These are phyloP conservation scores for Margaritispora aquatica DNA, from an alignment of 495 filamentous ascomycete genomes.

Conservation along the genomic window DNA sequence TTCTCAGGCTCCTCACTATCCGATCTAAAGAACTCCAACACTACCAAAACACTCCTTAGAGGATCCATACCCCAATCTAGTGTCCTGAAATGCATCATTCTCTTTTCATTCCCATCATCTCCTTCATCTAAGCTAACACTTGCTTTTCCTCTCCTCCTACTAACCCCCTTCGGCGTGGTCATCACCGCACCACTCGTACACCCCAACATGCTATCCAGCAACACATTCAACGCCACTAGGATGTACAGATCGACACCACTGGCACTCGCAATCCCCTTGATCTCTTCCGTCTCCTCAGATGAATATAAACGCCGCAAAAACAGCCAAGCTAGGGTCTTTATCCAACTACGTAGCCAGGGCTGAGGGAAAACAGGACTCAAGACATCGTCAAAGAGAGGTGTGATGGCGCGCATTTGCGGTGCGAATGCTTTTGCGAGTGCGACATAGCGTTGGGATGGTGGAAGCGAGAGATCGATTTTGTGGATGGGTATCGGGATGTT, in stretches of 20 bases:
- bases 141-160: slow-evolving; percentile 15
- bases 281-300: slow-evolving; percentile 53
- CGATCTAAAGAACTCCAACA: slow-evolving; percentile 47
- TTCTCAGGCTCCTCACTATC: slow-evolving; percentile 25
- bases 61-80: slow-evolving; percentile 64
- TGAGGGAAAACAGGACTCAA: slow-evolving; percentile 11
- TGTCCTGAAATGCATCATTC: slow-evolving; percentile 57
- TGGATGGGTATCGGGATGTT: slow-evolving; percentile 31
- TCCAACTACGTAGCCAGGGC: slow-evolving; percentile 6
- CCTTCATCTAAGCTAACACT: slow-evolving; percentile 12
- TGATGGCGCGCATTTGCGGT: slow-evolving; percentile 33
- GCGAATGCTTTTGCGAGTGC: slow-evolving; percentile 39
- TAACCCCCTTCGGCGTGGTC: background rate
- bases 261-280: slow-evolving; percentile 47
- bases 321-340: slow-evolving; percentile 35
- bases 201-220: slow-evolving; percentile 59
- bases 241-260: slow-evolving; percentile 52
- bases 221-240: slow-evolving; percentile 53
- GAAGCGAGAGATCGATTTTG: slow-evolving; percentile 52
- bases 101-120: slow-evolving; percentile 27
- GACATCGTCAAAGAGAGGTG: slow-evolving; percentile 42
- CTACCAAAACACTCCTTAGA: slow-evolving; percentile 49
- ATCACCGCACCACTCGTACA: slow-evolving; percentile 55
- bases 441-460: slow-evolving; percentile 49
- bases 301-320: slow-evolving; percentile 44